Base-by-base conservation (phyloP, 768 basidiomycete genomes). In the Kwoniella bestiolae region DNA sequence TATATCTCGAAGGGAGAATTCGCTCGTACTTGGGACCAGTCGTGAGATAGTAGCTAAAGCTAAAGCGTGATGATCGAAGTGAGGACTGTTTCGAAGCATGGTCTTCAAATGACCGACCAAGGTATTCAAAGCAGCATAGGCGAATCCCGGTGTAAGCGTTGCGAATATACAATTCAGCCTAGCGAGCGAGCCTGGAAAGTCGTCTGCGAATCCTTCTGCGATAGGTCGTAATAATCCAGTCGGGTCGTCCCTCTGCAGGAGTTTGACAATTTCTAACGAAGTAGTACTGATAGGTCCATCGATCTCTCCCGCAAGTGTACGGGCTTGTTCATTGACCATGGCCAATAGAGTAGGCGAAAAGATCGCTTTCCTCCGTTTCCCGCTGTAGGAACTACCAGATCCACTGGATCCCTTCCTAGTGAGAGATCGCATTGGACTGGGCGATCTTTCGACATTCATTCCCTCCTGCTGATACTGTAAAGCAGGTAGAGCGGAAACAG, bases 1-100 rank as follows among this genome's bases (percentile, higher is more conserved):
- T 23, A 77, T 75, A 38, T 73, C 73, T 8, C 76, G 65, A 4
- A 77, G 57, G 0, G 73, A 73, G 8, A 77, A 55, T 34, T 68
- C 73, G 25, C 64, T 61, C 12, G 73, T 66, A 23, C 46, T 18
- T 3, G 68, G 56, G 2, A 66, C 57, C 3, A 75, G 51, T 2
- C 38, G 29, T 8, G 76, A 61, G 38, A 75, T 66, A 2, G 67
- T 72, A 5, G 65, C 47, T 14, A 77, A 58, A 8, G 68, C 71
- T 1, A 26, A 11, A 8, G 67, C 60, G 45, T 72, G 68, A 50
- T 51, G 46, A 2, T 25, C 38, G 53, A 68, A 69, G 11, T 35
- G 16, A 1, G 64, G 61, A 6, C 60, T 47, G 18, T 56, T 29
- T 3, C 74, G 70, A 9, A 73, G 11, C 11, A 58, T 26, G 3